These are phyloP conservation scores for Lasiodiplodia gonubiensis DNA, from an alignment of 2,329 filamentous ascomycete species.

Conservation along the genomic window DNA sequence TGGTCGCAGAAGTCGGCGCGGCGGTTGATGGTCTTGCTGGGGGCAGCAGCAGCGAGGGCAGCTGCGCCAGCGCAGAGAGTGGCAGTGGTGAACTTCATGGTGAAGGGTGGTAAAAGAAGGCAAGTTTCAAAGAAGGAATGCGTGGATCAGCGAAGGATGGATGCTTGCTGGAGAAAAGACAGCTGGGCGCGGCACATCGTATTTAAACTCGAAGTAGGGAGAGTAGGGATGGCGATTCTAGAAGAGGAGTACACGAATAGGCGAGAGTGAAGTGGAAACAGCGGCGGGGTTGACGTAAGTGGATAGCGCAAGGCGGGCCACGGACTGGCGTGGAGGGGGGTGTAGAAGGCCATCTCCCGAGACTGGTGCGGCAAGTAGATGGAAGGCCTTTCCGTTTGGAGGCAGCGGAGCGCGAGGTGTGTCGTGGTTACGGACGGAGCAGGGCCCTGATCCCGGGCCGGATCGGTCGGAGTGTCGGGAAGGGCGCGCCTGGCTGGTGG, in stretches of 20 bases:
- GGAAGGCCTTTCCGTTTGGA: neutral
- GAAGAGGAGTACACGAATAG: neutral
- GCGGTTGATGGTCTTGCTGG: slow-evolving; percentile 37
- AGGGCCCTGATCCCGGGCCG: slow-evolving; percentile 7
- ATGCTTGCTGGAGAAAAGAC: neutral
- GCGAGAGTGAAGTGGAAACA: slow-evolving; percentile 4
- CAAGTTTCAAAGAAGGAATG: slow-evolving; percentile 12
- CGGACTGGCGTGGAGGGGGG: neutral
- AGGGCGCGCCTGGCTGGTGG: slow-evolving; percentile 11
- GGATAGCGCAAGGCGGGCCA: neutral
- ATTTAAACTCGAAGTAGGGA: slow-evolving; percentile 16
- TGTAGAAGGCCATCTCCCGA: slow-evolving; percentile 2
- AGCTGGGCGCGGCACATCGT: slow-evolving; percentile 1
- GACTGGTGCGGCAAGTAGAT: slow-evolving; percentile 15
- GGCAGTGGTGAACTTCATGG: slow-evolving; percentile 40
- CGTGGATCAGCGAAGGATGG: neutral
- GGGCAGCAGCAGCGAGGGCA: slow-evolving; percentile 38
- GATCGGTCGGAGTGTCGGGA: slow-evolving; percentile 18
- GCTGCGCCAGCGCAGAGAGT: slow-evolving; percentile 38
- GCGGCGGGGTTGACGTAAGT: slow-evolving; percentile 16
- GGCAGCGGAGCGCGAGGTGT: neutral
- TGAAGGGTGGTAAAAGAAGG: slow-evolving; percentile 11
- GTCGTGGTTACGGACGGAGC: neutral
- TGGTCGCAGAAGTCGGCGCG: slow-evolving; percentile 43
- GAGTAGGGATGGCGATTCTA: neutral